These are phyloP conservation scores for Mortierella alpina DNA, from an alignment of 192 early-diverging fungal species.

Conservation along the genomic window DNA sequence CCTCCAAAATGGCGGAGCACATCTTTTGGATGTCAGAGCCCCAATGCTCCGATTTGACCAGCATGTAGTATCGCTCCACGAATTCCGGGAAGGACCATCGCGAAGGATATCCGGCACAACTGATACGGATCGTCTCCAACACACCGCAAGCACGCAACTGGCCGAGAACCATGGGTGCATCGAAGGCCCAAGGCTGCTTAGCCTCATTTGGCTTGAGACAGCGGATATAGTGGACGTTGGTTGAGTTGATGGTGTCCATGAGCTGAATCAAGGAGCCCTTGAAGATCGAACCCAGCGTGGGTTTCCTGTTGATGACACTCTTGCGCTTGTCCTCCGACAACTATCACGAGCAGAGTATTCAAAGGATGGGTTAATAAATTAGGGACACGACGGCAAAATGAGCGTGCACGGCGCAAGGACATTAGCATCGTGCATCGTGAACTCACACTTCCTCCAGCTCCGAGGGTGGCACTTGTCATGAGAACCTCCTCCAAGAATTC, in stretches of 20 bases:
- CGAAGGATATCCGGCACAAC: conserved; percentile 96
- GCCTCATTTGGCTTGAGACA: conserved; percentile 99
- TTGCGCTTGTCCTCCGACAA: conserved; percentile 59
- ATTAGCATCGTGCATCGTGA: background rate
- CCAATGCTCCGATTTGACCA: conserved; percentile 66
- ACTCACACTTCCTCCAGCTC: conserved; percentile 57
- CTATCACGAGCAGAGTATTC: conserved; percentile 5
- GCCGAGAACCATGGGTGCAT: conserved; percentile 92
- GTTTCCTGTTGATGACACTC: conserved; percentile 75
- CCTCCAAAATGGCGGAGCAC: conserved; percentile 69
- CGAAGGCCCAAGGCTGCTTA: conserved; percentile 92
- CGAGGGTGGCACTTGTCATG: conserved; percentile 63
- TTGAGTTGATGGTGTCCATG: conserved; percentile 95
- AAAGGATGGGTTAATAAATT: background rate
- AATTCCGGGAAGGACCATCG: conserved; percentile 91
- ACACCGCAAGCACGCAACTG: conserved; percentile 99
- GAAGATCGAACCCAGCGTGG: conserved; percentile 97
- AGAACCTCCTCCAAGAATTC: conserved; percentile 87
- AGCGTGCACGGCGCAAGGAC: conserved; percentile 11
- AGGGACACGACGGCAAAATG: background rate
- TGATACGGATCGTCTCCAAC: conserved; percentile 98
- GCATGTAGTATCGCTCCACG: conserved; percentile 82
- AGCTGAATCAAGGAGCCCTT: conserved; percentile 90
- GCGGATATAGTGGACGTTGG: conserved; percentile 96
- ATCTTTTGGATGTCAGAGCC: conserved; percentile 68